Evolutionary conservation across 768 basidiomycete species (phyloP), one percentile per base, ranked within the genome.

Genomic region (Lentinula detonsa): DNA sequence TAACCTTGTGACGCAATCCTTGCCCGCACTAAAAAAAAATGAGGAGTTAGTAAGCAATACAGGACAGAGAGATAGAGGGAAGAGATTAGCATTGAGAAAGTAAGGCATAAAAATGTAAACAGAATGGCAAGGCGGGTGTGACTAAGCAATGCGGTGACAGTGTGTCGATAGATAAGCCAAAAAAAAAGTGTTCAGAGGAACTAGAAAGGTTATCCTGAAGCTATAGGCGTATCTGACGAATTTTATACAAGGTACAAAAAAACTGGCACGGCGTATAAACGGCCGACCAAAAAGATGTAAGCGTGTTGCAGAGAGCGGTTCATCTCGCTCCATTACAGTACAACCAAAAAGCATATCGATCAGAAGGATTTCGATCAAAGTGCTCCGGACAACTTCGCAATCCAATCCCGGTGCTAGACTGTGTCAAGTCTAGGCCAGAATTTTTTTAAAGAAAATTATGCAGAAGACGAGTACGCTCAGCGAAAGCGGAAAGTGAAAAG

Each of bases 1-100:
- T 58, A 98, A 72, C 65, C 94, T 91, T 37, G 79, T 81, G 65
- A 99, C 82, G 71, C 91, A 85, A 65, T 95, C 93, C 73, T 95
- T 97, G 72, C 91, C 87, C 21, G 90, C 84, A 65, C 95, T 95
- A 59, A 10, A 59, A 59, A 59, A 10, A 59, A 59, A 59, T 48
- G 33, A 49, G 8, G 13, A 21, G 31, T 59, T 18, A 37, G 33
- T 34, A 31, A 15, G 43, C 34, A 49, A 23, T 43, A n/a, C 21
- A 57, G 11, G 42, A 35, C 13, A 55, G 35, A 11, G 28, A 55
- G 54, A 57, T 57, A 21, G 56, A 45, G 42, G 23, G 9, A 45
- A 46, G 42, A 57, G 45, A 57, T 57, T 57, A 57, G 56, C 33
- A 5, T 46, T 34, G 42, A 57, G 10, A 21, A 21, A 21, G 28